A percentile compares a stretch with the other conserved stretches of the same genome.
Evolutionary conservation across 2,329 filamentous ascomycete species (phyloP).

Genomic region (Pseudogymnoascus sp.): DNA sequence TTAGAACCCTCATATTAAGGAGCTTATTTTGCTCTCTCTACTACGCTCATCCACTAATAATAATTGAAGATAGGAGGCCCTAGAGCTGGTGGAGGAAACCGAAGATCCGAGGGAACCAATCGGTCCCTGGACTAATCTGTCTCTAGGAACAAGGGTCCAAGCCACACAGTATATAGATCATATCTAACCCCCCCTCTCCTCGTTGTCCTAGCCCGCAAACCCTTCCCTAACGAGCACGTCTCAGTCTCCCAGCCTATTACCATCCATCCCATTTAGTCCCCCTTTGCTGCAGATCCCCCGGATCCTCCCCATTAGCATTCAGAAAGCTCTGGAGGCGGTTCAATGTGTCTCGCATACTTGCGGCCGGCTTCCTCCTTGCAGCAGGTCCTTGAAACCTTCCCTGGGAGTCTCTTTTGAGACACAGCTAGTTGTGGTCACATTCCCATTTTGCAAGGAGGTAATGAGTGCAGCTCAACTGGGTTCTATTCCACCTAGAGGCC

Average conservation of each 20-base stretch:
- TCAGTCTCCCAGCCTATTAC: background rate
- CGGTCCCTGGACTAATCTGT: background rate
- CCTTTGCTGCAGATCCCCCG: background rate
- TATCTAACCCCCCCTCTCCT: background rate
- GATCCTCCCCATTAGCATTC: background rate
- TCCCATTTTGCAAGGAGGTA: background rate
- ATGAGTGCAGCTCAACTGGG: background rate
- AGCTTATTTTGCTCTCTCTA: background rate
- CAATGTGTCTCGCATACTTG: background rate
- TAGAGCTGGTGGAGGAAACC: background rate
- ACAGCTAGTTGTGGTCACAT: background rate
- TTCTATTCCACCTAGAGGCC: background rate
- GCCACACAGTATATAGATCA: background rate
- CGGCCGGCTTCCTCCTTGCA: background rate
- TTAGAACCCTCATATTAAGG: background rate
- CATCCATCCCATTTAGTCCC: background rate
- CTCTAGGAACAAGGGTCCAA: background rate
- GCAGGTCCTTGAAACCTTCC: background rate
- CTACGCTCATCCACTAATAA: background rate
- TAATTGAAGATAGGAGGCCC: background rate
- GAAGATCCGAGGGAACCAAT: background rate
- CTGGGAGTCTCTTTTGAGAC: background rate
- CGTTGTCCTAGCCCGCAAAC: background rate
- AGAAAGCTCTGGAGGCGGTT: background rate
- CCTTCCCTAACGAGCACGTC: background rate